These are phyloP conservation scores for Castanospermum australe DNA, from an alignment of 306 rosid genomes.

Conservation along the genomic window DNA sequence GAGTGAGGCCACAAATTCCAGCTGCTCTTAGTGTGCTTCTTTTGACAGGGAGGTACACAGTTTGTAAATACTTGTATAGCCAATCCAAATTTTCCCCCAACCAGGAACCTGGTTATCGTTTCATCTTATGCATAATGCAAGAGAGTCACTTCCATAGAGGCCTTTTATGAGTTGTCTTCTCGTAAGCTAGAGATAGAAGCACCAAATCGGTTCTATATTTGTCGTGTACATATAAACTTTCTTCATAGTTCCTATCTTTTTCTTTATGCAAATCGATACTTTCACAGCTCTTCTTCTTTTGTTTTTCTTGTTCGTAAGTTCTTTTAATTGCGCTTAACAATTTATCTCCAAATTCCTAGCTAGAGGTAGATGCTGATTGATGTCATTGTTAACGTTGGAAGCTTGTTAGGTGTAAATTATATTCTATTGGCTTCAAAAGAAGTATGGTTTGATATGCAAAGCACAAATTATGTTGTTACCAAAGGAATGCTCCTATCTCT, in stretches of 20 bases:
- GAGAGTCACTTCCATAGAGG: conserved; percentile 31
- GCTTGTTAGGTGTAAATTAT: too few species aligned
- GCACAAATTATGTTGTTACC: too few species aligned
- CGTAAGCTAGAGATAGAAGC: conserved; percentile 17
- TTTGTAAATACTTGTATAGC: conserved; percentile 71
- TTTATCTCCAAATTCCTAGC: too few species aligned
- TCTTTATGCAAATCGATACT: conserved; percentile 12
- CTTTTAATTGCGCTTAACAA: background rate
- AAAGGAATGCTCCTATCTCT: too few species aligned
- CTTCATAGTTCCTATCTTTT: background rate
- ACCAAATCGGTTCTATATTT: conserved; percentile 21
- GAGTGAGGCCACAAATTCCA: conserved; percentile 48
- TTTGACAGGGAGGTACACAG: conserved; percentile 18
- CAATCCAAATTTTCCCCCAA: conserved; percentile 49
- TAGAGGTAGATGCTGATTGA: background rate
- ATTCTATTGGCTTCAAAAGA: too few species aligned
- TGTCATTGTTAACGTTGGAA: too few species aligned
- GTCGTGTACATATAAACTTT: conserved; percentile 39
- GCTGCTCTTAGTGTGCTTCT: conserved; percentile 45
- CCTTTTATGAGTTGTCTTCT: conserved; percentile 31
- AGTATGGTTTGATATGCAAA: too few species aligned
- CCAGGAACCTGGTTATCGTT: conserved; percentile 34
- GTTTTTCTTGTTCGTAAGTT: background rate
- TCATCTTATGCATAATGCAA: conserved; percentile 31
- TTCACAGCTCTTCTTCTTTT: background rate